Conservation (phyloP, 371 early-diverging fungal species). For the Mucor racemosus region DNA sequence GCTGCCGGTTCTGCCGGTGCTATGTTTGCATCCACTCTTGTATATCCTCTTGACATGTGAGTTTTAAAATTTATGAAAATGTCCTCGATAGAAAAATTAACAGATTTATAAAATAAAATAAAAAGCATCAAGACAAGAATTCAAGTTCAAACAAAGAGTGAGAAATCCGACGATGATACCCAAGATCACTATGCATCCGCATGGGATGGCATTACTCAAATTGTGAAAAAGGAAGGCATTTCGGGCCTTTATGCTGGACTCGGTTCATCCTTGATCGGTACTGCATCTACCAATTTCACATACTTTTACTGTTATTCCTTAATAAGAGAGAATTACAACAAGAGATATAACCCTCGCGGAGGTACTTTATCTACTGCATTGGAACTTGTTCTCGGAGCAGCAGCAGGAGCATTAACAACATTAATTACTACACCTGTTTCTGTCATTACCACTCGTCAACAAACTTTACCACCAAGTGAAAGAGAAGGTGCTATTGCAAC, state of each 20-base stretch:
- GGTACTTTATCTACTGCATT: conserved; percentile 62
- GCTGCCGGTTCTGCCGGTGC: conserved; percentile 92
- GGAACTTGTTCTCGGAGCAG: conserved; percentile 90
- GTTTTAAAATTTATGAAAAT: conserved; percentile 16
- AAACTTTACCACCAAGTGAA: conserved; percentile 62
- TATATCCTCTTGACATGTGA: conserved; percentile 97
- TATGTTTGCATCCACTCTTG: conserved; percentile 85
- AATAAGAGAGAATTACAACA: conserved; percentile 68
- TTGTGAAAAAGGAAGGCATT: conserved; percentile 84
- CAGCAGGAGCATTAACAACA: conserved; percentile 91
- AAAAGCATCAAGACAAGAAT: conserved; percentile 89
- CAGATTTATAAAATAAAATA: too few species aligned
- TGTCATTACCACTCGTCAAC: conserved; percentile 86
- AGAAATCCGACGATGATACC: conserved; percentile 25
- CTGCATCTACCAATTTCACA: conserved; percentile 88
- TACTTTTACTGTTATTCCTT: conserved; percentile 95
- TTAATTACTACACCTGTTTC: conserved; percentile 91
- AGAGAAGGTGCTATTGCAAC: conserved; percentile 63
- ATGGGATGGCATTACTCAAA: conserved; percentile 82
- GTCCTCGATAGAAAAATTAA: too few species aligned
- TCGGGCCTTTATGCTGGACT: conserved; percentile 93
- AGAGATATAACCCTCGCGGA: conserved; percentile 34
- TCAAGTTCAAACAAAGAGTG: conserved; percentile 80
- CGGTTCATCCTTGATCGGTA: conserved; percentile 85
- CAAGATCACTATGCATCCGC: conserved; percentile 69